Base-by-base conservation (phyloP, 2,329 filamentous ascomycete genomes). In the Pyricularia sp. region DNA sequence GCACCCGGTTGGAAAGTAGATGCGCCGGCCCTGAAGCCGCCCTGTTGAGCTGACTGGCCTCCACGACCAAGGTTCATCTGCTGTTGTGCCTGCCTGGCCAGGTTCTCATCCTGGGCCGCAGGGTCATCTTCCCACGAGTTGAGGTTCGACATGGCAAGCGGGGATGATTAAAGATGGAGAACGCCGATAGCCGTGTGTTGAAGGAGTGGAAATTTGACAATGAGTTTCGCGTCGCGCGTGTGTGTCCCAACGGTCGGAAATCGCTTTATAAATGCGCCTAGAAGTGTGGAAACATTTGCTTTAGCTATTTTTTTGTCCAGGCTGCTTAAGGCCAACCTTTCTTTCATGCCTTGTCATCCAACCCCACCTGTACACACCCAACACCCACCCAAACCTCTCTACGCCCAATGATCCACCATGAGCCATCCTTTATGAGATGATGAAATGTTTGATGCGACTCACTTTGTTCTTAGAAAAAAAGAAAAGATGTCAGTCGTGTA, bases 71-170 rank as follows among this genome's bases (percentile, higher is more conserved):
- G 75, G 75, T 91, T 91, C 76, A 92, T 83, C 75, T 89, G 87
- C 75, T 88, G 85, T 71, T 88, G 85, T 49, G 89, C 79, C 81
- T 93, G 90, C 71, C 87, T 86, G 68, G 90, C 85, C 76, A 96
- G 85, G 75, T 85, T 85, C 71, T 90, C 88, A 72, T 93, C 88
- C 81, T 91, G 88, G 68, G 85, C 87, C 65, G 88, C 82, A 72
- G 88, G 87, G 73, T 93, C 90, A 73, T 96, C 91, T 79, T 97
- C 93, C 90, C 94, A 97, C 68, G 92, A 96, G 77, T 96, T 92
- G 72, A 91, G 89, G 76, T 93, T 87, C 71, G 93, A 89, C 92
- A 96, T 96, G 82, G 73, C 55, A 65, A 65, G 53, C 53, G 53
- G 6, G 22, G 3, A 24, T 57, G 3, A 24, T 57, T 57, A 13